Base-by-base conservation (phyloP, 2,329 filamentous ascomycete genomes). In the Chrysoporthe puriensis region DNA sequence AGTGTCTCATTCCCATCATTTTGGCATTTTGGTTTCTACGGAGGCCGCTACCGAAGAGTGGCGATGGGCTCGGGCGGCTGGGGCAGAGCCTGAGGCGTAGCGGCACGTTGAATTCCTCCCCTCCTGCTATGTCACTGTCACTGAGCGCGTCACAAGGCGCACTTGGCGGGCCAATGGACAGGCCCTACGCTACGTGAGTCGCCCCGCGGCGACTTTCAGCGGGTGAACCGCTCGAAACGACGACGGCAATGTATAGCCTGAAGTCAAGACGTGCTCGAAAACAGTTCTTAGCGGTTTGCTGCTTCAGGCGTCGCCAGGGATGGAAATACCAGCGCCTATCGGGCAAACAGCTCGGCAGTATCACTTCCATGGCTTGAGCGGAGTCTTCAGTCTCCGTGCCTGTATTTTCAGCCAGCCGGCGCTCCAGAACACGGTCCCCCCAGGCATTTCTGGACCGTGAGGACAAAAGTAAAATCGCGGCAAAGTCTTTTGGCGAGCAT, bases 111-210 rank as follows among this genome's bases (percentile, higher is more conserved):
- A 44, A 26, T 44, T 34, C 40, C 26, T 56, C 44, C 21, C 14
- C 11, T 52, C 50, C 52, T 60, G 52, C 11, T 32, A 56, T 67
- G 40, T 59, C 52, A 67, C 54, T 50, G 65, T 62, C 60, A 64
- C 58, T 66, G 60, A 61, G 50, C n/a, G 61, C 59, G 65, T 64
- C 42, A 63, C 40, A 36, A 56, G 18, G 44, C 44, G 44, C 8
- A 4, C 44, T 14, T 4, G 18, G 44, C 44, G 44, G 44, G 7
- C 11, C 44, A 46, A 14, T 14, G 7, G 44, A 14, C 44, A 21
- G 8, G 16, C 18, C 16, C 18, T n/a, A n/a, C 16, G 18, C 46
- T 50, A 21, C 6, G 7, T 2, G n/a, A 21, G 46, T 18, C 18
- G 21, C 46, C 18, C 9, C 48, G 26, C 3, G 21, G 48, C 48